phyloP scores from a whole-genome alignment of 164 flowering plant genomes.

The Nymphaea colorata region DNA sequence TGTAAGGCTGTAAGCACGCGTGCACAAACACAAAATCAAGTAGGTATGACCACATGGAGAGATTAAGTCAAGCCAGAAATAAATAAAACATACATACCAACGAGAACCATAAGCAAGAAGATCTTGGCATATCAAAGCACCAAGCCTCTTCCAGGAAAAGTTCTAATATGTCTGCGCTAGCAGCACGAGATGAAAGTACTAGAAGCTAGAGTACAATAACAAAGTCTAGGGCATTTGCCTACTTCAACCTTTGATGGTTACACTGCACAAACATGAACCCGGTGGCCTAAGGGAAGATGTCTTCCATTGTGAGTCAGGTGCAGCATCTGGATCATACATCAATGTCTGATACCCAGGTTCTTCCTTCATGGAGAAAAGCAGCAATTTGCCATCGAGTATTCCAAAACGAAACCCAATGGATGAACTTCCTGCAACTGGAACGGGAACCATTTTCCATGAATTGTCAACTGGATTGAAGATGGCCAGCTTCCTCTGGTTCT shows the following conservation, averaged over 20 bases:
- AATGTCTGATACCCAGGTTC: constrained; percentile 32
- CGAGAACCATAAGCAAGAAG: too few species aligned
- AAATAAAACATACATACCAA: too few species aligned
- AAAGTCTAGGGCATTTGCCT: neutral
- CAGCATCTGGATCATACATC: constrained; percentile 73
- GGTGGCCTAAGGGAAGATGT: constrained; percentile 53
- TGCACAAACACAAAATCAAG: too few species aligned
- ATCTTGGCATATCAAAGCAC: too few species aligned
- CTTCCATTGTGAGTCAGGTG: constrained; percentile 67
- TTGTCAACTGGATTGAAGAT: constrained; percentile 50
- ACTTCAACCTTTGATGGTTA: constrained; percentile 64
- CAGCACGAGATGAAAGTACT: too few species aligned
- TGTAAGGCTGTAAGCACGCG: too few species aligned
- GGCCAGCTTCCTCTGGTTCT: constrained; percentile 63
- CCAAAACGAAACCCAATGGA: constrained; percentile 76
- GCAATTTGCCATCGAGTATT: constrained; percentile 56
- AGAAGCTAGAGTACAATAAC: too few species aligned
- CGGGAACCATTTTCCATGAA: constrained; percentile 71
- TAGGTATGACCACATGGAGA: too few species aligned
- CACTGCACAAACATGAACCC: constrained; percentile 59
- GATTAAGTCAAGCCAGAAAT: too few species aligned
- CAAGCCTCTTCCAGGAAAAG: too few species aligned
- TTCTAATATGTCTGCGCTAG: too few species aligned
- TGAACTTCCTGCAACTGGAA: constrained; percentile 74
- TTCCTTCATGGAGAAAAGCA: constrained; percentile 51